Percentiles rank a stretch among this genome's conserved stretches.
Evolutionary conservation across 2,329 filamentous ascomycete species (phyloP).

Genomic region (Botrytis galanthina): DNA sequence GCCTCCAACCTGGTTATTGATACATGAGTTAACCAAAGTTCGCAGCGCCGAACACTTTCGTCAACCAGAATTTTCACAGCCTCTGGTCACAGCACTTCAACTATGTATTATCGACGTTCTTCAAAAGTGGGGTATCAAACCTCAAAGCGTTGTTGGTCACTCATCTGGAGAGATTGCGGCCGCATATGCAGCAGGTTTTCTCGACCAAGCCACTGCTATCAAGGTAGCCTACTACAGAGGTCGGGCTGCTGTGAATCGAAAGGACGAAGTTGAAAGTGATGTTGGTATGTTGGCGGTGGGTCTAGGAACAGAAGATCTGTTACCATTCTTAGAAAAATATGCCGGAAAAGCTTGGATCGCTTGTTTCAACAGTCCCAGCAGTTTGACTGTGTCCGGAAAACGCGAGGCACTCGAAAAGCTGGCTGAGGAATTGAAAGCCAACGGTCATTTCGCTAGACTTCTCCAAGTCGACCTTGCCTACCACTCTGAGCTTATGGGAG

Average conservation of each 20-base stretch:
- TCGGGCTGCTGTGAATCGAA: not conserved
- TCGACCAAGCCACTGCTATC: slow-evolving; percentile 30
- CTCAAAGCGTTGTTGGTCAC: slow-evolving; percentile 44
- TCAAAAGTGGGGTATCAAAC: slow-evolving; percentile 43
- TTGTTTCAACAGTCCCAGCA: slow-evolving; percentile 35
- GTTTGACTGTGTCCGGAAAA: slow-evolving; percentile 32
- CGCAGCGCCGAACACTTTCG: not conserved
- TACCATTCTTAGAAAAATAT: slow-evolving; percentile 10
- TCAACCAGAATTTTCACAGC: slow-evolving; percentile 35
- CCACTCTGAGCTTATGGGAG: slow-evolving; percentile 32
- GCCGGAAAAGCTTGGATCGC: slow-evolving; percentile 26
- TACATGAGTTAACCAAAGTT: not conserved
- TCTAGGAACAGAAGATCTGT: slow-evolving; percentile 19
- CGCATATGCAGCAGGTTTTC: slow-evolving; percentile 42
- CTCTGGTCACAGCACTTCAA: slow-evolving; percentile 48
- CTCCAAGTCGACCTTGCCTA: slow-evolving; percentile 33
- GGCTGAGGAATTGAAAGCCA: slow-evolving; percentile 21
- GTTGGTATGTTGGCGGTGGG: slow-evolving; percentile 26
- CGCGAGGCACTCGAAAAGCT: slow-evolving; percentile 15
- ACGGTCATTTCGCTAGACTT: slow-evolving; percentile 27
- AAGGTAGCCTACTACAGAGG: slow-evolving; percentile 25
- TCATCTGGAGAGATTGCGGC: slow-evolving; percentile 50
- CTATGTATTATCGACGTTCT: slow-evolving; percentile 46
- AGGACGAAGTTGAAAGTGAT: not conserved
- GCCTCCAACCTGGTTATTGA: slow-evolving; percentile 17